Conservation (phyloP, 73 alveolate genomes). For the Paramecium biaurelia region DNA sequence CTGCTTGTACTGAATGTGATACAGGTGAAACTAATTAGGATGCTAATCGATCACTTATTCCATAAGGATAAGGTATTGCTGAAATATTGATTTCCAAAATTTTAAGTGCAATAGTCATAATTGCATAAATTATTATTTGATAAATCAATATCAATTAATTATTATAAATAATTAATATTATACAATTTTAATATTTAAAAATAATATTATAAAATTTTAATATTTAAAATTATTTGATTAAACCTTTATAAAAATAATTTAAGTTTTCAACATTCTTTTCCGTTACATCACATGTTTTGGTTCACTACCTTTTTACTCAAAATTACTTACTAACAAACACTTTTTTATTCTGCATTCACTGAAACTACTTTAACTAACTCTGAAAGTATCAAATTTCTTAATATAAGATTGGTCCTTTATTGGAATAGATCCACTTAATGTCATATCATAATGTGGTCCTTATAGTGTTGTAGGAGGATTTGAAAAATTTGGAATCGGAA, state of each 20-base stretch:
- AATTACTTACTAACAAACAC: background rate
- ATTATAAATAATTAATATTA: no score
- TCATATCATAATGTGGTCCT: background rate
- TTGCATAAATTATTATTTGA: background rate
- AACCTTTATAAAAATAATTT: background rate
- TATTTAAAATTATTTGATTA: background rate
- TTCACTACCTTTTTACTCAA: background rate
- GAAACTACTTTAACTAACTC: background rate
- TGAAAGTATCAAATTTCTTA: background rate
- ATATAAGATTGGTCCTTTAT: background rate
- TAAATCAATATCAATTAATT: no score
- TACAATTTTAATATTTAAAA: no score
- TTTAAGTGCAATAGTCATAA: background rate
- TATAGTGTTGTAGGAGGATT: background rate
- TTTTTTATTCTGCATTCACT: background rate
- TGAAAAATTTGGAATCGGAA: background rate
- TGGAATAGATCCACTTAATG: background rate
- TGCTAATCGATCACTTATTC: background rate
- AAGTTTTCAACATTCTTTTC: background rate
- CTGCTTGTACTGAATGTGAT: conserved; percentile 20
- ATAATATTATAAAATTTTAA: no score
- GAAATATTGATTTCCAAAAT: background rate
- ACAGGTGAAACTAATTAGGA: background rate
- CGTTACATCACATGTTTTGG: background rate
- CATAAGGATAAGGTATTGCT: background rate